phyloP scores from a whole-genome alignment of 768 basidiomycete species.

The Mrakia blollopis region DNA sequence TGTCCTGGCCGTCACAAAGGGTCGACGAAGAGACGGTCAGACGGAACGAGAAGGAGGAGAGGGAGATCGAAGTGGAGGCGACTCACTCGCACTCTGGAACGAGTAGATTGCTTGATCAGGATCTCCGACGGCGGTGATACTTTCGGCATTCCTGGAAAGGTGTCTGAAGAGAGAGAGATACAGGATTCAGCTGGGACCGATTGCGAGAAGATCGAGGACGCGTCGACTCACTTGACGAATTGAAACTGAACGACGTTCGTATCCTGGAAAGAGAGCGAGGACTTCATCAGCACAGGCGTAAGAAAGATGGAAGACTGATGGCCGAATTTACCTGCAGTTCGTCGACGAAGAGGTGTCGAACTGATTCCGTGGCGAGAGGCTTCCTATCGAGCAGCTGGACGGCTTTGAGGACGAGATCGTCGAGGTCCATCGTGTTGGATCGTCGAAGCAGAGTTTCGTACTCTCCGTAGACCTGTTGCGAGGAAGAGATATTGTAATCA shows the following conservation, averaged over 20 bases:
- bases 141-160: not conserved
- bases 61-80: not conserved
- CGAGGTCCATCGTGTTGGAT: not conserved
- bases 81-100: conserved; percentile 3
- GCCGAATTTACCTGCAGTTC: not conserved
- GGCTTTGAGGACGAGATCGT: not conserved
- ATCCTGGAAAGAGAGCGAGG: not conserved
- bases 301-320: not conserved
- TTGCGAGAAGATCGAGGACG: not conserved
- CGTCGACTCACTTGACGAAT: not conserved
- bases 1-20: not conserved
- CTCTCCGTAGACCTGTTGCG: not conserved
- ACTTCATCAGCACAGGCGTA: not conserved
- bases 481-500: too few relatives aligned
- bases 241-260: not conserved
- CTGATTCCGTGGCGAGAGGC: not conserved
- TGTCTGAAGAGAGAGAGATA: not conserved
- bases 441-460: not conserved
- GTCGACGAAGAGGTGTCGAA: not conserved
- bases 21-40: not conserved
- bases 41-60: not conserved
- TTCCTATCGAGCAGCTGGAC: not conserved
- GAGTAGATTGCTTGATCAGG: conserved; percentile 1
- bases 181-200: not conserved
- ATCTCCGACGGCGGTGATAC: not conserved